These are phyloP conservation scores for Solanum hybrid DNA, from an alignment of 305 asterid genomes.

Conservation along the genomic window DNA sequence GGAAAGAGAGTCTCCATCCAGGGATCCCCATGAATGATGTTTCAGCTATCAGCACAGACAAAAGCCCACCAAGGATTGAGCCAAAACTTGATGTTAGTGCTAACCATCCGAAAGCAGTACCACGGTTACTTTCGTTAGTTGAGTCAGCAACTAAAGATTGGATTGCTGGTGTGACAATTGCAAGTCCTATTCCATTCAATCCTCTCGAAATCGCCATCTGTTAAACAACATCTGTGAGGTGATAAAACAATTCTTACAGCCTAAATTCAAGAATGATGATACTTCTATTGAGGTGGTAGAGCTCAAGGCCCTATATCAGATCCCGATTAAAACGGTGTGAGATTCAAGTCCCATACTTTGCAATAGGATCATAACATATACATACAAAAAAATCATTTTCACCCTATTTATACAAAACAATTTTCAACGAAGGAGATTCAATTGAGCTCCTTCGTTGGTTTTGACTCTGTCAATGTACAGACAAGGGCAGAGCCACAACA, in stretches of 20 bases:
- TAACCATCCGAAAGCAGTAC: constrained; percentile 79
- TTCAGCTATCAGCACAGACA: constrained; percentile 54
- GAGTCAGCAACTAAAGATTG: constrained; percentile 74
- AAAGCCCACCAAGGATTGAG: constrained; percentile 57
- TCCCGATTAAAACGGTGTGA: not conserved
- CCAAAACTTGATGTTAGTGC: constrained; percentile 50
- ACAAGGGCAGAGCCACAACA: not conserved
- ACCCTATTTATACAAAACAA: not conserved
- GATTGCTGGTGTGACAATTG: constrained; percentile 60
- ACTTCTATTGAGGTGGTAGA: not conserved
- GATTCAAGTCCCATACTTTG: not conserved
- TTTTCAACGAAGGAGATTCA: not conserved
- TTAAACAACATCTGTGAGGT: constrained; percentile 1
- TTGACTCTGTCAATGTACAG: not conserved
- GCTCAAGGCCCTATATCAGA: not conserved
- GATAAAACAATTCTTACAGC: not conserved
- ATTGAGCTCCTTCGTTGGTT: not conserved
- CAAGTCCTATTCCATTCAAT: constrained; percentile 67
- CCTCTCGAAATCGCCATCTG: constrained; percentile 78
- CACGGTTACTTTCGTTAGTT: constrained; percentile 55
- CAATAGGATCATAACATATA: not conserved
- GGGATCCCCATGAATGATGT: constrained; percentile 57
- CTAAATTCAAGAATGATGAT: not conserved
- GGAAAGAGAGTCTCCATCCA: constrained; percentile 82
- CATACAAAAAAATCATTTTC: not conserved